Evolutionary conservation across 2,329 filamentous ascomycete genomes (phyloP).

Genomic region (Aspergillus alliaceus): DNA sequence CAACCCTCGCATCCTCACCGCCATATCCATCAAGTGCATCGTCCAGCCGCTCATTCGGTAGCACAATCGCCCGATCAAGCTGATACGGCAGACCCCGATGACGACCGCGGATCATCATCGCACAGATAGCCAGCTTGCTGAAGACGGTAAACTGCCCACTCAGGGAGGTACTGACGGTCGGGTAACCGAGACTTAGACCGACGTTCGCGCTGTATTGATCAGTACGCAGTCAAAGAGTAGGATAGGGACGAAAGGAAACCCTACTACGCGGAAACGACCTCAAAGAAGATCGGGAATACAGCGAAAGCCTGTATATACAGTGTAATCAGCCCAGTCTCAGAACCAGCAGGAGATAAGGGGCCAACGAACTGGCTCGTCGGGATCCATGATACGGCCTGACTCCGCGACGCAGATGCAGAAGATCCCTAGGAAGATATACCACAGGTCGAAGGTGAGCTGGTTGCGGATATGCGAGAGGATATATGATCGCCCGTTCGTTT

Average conservation of each 20-base stretch:
- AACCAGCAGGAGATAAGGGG: background rate
- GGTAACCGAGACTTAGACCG: conserved; percentile 35
- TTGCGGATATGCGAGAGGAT: conserved; percentile 58
- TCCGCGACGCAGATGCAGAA: conserved; percentile 62
- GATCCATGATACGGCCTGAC: conserved; percentile 29
- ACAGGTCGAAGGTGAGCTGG: conserved; percentile 66
- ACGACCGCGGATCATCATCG: conserved; percentile 57
- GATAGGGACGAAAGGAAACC: too few relatives aligned
- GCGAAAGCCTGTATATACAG: conserved; percentile 46
- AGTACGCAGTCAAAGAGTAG: too few relatives aligned
- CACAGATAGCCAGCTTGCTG: conserved; percentile 56
- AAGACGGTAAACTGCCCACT: conserved; percentile 48
- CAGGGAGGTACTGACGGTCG: conserved; percentile 29
- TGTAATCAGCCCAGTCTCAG: background rate
- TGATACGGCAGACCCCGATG: conserved; percentile 57
- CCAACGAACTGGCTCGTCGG: conserved; percentile 24
- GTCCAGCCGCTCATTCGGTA: conserved; percentile 27
- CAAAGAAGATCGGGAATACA: conserved; percentile 56
- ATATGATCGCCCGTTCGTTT: conserved; percentile 38
- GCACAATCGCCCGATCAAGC: conserved; percentile 48
- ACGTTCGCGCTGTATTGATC: conserved; percentile 30
- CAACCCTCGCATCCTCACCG: too few relatives aligned
- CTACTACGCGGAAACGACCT: conserved; percentile 43
- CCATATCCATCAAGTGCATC: conserved; percentile 16
- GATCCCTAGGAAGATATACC: conserved; percentile 62